Percentiles rank a stretch among this genome's conserved stretches.
Conservation (phyloP, 352 stramenopile genomes). For the Globisporangium heterothallicum region DNA sequence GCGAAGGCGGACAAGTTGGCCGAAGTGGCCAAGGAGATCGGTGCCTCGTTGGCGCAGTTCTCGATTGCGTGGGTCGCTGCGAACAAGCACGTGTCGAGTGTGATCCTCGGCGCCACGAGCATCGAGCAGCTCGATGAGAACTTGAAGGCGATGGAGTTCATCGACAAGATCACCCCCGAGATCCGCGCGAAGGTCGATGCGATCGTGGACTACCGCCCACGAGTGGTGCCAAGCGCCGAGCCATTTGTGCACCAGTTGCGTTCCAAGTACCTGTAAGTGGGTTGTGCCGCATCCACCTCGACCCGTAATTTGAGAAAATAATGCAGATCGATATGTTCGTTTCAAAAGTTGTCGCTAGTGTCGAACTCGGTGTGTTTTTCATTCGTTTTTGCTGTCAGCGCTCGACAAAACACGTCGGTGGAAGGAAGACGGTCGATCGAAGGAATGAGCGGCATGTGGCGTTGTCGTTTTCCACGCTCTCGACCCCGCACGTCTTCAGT, state of each 20-base stretch:
- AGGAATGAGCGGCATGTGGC: no score
- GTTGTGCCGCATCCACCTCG: no score
- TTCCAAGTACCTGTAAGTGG: slow-evolving; percentile 28
- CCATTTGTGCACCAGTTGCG: slow-evolving; percentile 28
- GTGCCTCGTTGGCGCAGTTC: slow-evolving; percentile 53
- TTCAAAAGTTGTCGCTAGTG: no score
- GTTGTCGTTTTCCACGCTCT: no score
- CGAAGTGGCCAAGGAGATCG: slow-evolving; percentile 55
- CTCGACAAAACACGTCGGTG: no score
- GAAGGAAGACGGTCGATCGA: no score
- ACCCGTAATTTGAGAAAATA: no score
- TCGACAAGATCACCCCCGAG: slow-evolving; percentile 68
- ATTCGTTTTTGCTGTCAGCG: no score
- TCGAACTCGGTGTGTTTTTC: no score
- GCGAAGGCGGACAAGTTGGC: slow-evolving; percentile 39
- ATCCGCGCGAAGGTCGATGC: slow-evolving; percentile 63
- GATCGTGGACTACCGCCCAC: slow-evolving; percentile 45
- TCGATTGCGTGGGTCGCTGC: slow-evolving; percentile 45
- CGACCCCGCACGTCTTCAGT: no score
- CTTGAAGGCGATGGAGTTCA: slow-evolving; percentile 53
- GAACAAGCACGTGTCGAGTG: slow-evolving; percentile 47
- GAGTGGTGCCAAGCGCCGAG: slow-evolving; percentile 23
- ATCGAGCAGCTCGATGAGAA: slow-evolving; percentile 73
- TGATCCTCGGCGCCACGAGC: slow-evolving; percentile 51
- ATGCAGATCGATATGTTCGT: no score